Evolutionary conservation across 139 green algal genomes (phyloP), one percentile per base, ranked within the genome.

Genomic region (Chlorella vulgaris): DNA sequence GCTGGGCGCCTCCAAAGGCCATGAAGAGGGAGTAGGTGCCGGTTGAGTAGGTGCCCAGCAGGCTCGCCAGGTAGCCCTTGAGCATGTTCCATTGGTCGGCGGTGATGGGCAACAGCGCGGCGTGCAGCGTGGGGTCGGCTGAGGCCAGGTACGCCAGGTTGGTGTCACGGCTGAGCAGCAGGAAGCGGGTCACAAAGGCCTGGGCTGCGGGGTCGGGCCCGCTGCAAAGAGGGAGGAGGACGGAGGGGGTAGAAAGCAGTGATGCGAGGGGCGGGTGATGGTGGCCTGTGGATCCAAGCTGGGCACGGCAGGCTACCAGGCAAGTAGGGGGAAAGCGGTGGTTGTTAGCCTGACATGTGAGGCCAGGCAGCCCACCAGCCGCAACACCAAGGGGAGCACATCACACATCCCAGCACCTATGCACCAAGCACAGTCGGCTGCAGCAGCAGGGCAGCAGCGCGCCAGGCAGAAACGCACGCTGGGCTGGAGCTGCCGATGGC

Each of bases 21-120:
- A 85, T 26, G 7, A 40, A 80, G 40, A 58, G 28, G 21, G 26
- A 29, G 31, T 75, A 82, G n/a, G 81, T 53, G 24, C 29, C 31
- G 26, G 29, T 78, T 38, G 61, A 60, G 31, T 75, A 80, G 38
- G 39, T 74, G 26, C 36, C 33, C 19, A 67, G 8, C 18, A 89
- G 61, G 28, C 40, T 43, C 3, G 19, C 29, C 26, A 88, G 67
- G 66, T 89, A 89, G 40, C 51, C 47, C 81, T 89, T 36, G 0
- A 89, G 60, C 33, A 74, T 21, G 35, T 1, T 2, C 65, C 63
- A 84, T 40, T 76, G 58, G 7, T 33, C 0, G 4, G 7, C 36
- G 5, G 76, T 76, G 47, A 89, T 77, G 29, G 24, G 29, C 6
- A 47, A 38, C 35, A 85, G 67, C 28, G 58, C n/a, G 3, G 31